Base-by-base conservation (phyloP, 2,329 filamentous ascomycete species). In the Apiospora marii region DNA sequence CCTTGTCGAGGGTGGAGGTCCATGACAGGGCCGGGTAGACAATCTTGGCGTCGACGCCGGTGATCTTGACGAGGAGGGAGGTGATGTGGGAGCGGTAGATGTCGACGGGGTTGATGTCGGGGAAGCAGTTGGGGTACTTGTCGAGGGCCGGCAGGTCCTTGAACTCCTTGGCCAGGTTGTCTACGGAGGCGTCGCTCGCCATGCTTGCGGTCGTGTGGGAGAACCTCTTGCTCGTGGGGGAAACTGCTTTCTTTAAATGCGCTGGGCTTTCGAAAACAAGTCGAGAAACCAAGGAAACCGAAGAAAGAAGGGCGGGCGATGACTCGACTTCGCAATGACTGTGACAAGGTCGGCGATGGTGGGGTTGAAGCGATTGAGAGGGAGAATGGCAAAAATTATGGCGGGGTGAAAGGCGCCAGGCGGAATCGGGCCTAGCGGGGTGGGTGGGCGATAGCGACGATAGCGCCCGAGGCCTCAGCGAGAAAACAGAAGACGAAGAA, bases 1-100 rank as follows among this genome's bases (percentile, higher is more conserved):
- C 94, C 85, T 95, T 94, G 76, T 96, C 94, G 30, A 95, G 86
- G 49, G 92, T 90, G 74, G 90, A 87, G 6, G 94, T 96, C 93
- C 93, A 96, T 84, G 93, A 89, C 58, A 97, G 85, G 49, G 91
- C 90, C 37, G 90, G 90, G 83, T 93, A 95, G 80, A 97, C 92
- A 77, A 94, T 90, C 71, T 87, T 85, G 46, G 87, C 81, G 72
- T 94, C 92, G 41, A 94, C 92, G 30, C 92, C 92, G 2, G 92
- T 93, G 73, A 94, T 88, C 27, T 89, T 85, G 46, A 89, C 85
- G 53, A 97, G 84, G 68, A 93, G 85, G 58, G 92, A 87, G 74
- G 93, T 91, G 75, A 97, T 89, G 81, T 95, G 92, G 49, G 91
- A 90, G 73, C 94, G 89, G 87, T 95, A 97, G 74, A 96, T 87